Evolutionary conservation across 106 monocot genomes (phyloP).

Genomic region (Platanthera guangdongensis): DNA sequence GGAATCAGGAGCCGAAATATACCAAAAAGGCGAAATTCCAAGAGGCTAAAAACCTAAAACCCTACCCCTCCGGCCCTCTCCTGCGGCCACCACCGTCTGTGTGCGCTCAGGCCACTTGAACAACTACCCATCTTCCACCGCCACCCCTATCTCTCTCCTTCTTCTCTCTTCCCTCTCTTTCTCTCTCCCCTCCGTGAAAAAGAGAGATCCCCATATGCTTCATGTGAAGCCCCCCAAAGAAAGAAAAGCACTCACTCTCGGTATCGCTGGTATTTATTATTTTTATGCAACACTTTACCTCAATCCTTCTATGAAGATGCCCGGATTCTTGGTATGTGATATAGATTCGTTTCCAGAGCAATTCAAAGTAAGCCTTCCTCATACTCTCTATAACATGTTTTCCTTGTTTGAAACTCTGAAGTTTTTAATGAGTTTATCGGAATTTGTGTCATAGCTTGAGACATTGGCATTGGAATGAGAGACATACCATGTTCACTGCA

Average conservation of each 20-base stretch:
- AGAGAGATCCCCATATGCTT: background rate
- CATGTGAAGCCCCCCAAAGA: constrained; percentile 2
- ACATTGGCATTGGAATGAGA: background rate
- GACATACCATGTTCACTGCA: background rate
- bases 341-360: background rate
- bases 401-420: background rate
- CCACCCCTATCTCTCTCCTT: background rate
- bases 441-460: background rate
- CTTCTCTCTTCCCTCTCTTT: background rate
- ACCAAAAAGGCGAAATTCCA: background rate
- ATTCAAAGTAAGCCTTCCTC: background rate
- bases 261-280: background rate
- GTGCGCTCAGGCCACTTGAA: background rate
- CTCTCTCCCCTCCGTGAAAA: background rate
- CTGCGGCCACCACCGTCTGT: background rate
- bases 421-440: background rate
- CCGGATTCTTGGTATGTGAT: no score
- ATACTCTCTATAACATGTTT: background rate
- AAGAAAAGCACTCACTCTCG: background rate
- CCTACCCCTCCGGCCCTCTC: background rate
- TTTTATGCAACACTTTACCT: background rate
- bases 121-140: background rate
- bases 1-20: background rate
- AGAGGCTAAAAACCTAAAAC: background rate
- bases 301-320: background rate